Evolutionary conservation across 2,329 filamentous ascomycete species (phyloP).

Genomic region (Penicillium capsulatum): DNA sequence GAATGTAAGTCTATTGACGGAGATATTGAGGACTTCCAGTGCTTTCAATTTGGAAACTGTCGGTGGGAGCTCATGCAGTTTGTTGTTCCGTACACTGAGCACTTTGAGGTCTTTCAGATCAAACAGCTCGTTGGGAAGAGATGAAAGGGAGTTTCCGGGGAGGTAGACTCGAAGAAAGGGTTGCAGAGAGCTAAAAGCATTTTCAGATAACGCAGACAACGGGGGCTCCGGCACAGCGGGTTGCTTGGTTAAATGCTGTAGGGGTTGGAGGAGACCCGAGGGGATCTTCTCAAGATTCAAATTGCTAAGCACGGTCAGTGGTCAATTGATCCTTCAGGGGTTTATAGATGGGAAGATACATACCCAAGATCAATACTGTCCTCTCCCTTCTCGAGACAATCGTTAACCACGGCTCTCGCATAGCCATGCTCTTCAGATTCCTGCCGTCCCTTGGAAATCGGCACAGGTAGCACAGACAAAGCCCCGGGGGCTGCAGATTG

Average conservation of each 20-base stretch:
- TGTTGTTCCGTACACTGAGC: conserved; percentile 46
- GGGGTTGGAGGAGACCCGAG: conserved; percentile 31
- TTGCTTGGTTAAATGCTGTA: conserved; percentile 41
- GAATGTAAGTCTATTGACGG: conserved; percentile 40
- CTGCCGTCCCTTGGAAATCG: conserved; percentile 22
- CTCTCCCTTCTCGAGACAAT: conserved; percentile 42
- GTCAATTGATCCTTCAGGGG: neutral
- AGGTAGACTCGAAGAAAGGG: conserved; percentile 44
- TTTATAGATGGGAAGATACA: conserved; percentile 11
- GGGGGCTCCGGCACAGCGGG: conserved; percentile 33
- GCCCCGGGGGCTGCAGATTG: neutral
- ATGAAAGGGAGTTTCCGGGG: conserved; percentile 39
- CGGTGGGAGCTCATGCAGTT: conserved; percentile 40
- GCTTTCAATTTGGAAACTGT: conserved; percentile 40
- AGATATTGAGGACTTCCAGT: conserved; percentile 45
- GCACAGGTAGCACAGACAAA: conserved; percentile 7
- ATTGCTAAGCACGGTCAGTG: conserved; percentile 22
- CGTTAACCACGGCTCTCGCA: conserved; percentile 37
- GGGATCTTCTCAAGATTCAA: conserved; percentile 31
- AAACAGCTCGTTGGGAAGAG: conserved; percentile 40
- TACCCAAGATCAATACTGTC: conserved; percentile 47
- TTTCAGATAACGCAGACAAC: conserved; percentile 35
- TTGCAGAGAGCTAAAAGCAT: conserved; percentile 37
- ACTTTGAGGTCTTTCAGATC: conserved; percentile 40
- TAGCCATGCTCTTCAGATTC: conserved; percentile 37